Base-by-base conservation (phyloP, 2,329 filamentous ascomycete genomes). In the Pseudogymnoascus sp. region DNA sequence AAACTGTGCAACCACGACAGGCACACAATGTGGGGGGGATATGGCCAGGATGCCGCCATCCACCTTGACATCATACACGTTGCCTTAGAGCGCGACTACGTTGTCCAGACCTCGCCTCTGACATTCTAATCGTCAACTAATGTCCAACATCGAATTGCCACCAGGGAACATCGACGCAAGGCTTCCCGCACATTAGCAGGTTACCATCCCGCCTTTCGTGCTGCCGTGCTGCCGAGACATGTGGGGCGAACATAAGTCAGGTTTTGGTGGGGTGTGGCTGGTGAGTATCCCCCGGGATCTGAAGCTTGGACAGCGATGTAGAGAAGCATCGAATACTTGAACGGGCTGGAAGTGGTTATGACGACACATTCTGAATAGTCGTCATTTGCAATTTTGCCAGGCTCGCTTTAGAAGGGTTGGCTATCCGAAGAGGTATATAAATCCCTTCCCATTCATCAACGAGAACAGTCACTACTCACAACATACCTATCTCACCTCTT, bases 301-400 rank as follows among this genome's bases (percentile, higher is more conserved):
- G 23, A 28, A 52, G 23, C 41, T 52, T 52, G 41, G 41, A 52
- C n/a, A 52, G 23, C n/a, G 41, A 52, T 52, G 41, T 52, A 30
- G 19, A 52, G 23, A 52, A 30, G 23, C 23, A 30, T 52, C 8
- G 23, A 12, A 30, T 52, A 52, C 23, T 52, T 52, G 41, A 28
- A 28, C 18, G n/a, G 6, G 5, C 5, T 4, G 23, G n/a, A 12
- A 52, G 41, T 30, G 26, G 23, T n/a, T 30, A 52, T 52, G 41
- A 52, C 41, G 41, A 52, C 41, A 30, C 23, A 52, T 28, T 52
- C 41, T 18, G 13, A 10, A 30, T 28, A 52, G n/a, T 52, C 23
- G 23, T 52, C 41, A 52, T 52, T 52, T 2, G 3, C 41, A 52
- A 26, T 26, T 52, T 9, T 7, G 3, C 41, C n/a, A 52, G n/a